phyloP scores from a whole-genome alignment of 192 early-diverging fungal species.

The Gonapodya sp. region DNA sequence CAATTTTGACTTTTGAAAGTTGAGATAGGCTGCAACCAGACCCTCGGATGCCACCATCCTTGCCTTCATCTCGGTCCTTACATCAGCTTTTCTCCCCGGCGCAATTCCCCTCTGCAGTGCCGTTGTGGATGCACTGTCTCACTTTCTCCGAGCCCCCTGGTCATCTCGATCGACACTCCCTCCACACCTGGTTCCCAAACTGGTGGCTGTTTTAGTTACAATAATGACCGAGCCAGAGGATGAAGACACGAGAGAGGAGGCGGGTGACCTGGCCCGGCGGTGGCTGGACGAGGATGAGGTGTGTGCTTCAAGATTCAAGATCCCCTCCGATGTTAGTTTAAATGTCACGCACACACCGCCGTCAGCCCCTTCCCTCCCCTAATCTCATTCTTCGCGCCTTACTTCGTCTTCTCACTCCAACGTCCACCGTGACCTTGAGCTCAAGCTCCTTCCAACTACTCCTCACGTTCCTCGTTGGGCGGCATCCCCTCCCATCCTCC shows the following conservation, averaged over 20 bases:
- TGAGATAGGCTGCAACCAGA: not conserved
- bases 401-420: not conserved
- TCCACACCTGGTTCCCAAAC: not conserved
- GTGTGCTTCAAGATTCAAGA: not conserved
- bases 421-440: too few species aligned
- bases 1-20: not conserved
- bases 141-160: not conserved
- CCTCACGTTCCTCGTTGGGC: too few species aligned
- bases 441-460: too few species aligned
- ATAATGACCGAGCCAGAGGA: not conserved
- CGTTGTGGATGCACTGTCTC: not conserved
- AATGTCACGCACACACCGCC: not conserved
- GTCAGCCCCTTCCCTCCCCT: not conserved
- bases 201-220: not conserved
- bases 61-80: not conserved
- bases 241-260: not conserved
- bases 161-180: not conserved
- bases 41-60: not conserved
- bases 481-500: not conserved
- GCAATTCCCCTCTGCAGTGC: not conserved
- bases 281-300: not conserved
- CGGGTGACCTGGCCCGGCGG: not conserved
- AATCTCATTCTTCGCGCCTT: not conserved
- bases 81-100: not conserved
- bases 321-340: not conserved